Evolutionary conservation across 192 early-diverging fungal species (phyloP).

Genomic region (Dimargaris verticillata): DNA sequence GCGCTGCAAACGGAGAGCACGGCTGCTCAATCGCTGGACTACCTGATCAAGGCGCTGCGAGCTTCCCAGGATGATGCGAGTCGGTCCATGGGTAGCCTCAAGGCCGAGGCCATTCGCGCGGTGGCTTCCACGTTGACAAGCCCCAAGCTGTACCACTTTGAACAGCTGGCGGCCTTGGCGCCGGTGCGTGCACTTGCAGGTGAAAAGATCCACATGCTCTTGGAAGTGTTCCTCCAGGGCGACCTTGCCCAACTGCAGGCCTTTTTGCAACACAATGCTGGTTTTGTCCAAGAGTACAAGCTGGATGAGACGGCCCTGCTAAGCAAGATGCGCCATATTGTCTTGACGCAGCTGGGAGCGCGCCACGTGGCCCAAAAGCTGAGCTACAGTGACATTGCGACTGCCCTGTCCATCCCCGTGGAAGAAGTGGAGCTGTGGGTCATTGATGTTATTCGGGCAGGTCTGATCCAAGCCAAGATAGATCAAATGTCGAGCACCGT

Average conservation of each 20-base stretch:
- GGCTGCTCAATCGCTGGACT: constrained; percentile 30
- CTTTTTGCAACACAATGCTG: constrained; percentile 37
- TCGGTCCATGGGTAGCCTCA: constrained; percentile 21
- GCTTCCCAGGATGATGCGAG: constrained; percentile 30
- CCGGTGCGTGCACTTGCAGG: constrained; percentile 44
- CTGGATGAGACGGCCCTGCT: constrained; percentile 34
- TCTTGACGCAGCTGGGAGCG: constrained; percentile 60
- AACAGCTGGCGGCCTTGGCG: constrained; percentile 47
- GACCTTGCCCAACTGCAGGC: constrained; percentile 43
- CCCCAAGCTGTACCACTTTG: constrained; percentile 57
- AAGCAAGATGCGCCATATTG: constrained; percentile 75
- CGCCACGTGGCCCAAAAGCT: constrained; percentile 47
- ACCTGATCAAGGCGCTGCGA: constrained; percentile 47
- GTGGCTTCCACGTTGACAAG: constrained; percentile 48
- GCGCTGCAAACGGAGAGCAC: constrained; percentile 16
- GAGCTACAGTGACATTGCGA: constrained; percentile 54
- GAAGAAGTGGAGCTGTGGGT: constrained; percentile 89
- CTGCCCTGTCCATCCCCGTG: constrained; percentile 53
- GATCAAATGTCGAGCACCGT: constrained; percentile 76
- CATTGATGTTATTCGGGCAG: constrained; percentile 82
- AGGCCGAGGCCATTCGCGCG: constrained; percentile 41
- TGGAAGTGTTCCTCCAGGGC: constrained; percentile 49
- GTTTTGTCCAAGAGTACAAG: constrained; percentile 34
- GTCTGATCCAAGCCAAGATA: constrained; percentile 86
- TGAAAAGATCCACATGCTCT: constrained; percentile 42